Percentiles rank a stretch among this genome's conserved stretches.
These are phyloP conservation scores for Mortierella hygrophila DNA, from an alignment of 192 early-diverging fungal genomes.

Conservation along the genomic window DNA sequence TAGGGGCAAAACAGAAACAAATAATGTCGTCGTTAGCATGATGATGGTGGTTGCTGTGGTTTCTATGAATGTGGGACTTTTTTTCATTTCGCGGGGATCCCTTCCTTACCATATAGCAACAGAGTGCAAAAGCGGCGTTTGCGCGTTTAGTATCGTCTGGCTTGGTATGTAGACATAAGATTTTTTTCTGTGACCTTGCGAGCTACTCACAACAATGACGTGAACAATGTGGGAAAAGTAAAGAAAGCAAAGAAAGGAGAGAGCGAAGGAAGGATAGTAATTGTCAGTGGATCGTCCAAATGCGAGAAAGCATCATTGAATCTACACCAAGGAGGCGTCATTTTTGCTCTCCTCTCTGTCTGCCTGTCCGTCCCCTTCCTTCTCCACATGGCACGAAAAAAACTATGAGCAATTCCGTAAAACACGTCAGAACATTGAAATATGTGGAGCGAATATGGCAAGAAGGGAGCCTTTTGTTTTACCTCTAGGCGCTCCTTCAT, in stretches of 20 bases:
- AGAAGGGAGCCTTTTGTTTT: neutral
- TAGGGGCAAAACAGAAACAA: conserved; percentile 1
- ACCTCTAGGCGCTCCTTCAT: conserved; percentile 73
- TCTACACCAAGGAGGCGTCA: neutral
- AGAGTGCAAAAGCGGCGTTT: conserved; percentile 78
- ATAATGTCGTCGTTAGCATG: no score
- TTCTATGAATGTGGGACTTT: no score
- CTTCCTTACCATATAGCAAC: conserved; percentile 72
- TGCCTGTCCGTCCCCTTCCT: neutral
- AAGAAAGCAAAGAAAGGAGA: neutral
- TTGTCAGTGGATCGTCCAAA: conserved; percentile 8
- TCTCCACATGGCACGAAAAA: neutral
- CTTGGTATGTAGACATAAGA: conserved; percentile 67
- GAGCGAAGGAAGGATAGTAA: neutral
- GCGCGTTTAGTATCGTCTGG: conserved; percentile 71
- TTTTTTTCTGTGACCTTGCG: conserved; percentile 61
- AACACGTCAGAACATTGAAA: neutral
- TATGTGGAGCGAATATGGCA: neutral
- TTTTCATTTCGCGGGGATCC: no score
- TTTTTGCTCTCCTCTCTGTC: neutral
- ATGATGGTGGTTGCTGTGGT: neutral
- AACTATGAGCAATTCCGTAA: neutral
- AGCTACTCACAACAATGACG: conserved; percentile 48
- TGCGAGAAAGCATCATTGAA: neutral
- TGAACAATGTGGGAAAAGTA: neutral